Percentiles rank a stretch among this genome's conserved stretches.
Evolutionary conservation across 345 rosid species (phyloP).

Genomic region (Tarenaya hassleriana): DNA sequence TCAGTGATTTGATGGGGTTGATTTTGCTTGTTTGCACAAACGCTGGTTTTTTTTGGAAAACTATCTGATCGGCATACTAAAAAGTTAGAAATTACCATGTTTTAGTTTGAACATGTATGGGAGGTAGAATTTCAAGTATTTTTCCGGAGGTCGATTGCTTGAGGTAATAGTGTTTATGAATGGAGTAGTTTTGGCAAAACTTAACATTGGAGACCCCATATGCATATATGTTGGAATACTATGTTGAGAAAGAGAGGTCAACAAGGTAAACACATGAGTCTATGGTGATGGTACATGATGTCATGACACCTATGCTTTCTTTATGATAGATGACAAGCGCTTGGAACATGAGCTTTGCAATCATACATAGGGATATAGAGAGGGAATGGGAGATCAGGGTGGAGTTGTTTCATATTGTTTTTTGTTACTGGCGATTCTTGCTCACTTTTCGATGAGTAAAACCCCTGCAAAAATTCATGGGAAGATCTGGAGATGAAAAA

Average conservation of each 20-base stretch:
- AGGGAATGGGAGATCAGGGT: slow-evolving; percentile 87
- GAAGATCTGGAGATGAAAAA: slow-evolving; percentile 52
- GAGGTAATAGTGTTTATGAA: not conserved
- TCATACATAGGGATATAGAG: slow-evolving; percentile 83
- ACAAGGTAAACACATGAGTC: slow-evolving; percentile 53
- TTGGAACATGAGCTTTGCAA: slow-evolving; percentile 93
- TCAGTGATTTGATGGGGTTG: not conserved
- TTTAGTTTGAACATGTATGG: too few relatives aligned
- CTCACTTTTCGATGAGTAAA: slow-evolving; percentile 55
- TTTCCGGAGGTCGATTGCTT: not conserved
- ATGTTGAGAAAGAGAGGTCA: slow-evolving; percentile 32
- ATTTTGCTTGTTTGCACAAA: not conserved
- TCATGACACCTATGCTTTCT: slow-evolving; percentile 93
- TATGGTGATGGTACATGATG: slow-evolving; percentile 51
- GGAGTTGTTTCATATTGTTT: slow-evolving; percentile 55
- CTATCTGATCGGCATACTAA: not conserved
- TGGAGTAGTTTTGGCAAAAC: not conserved
- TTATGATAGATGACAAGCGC: slow-evolving; percentile 96
- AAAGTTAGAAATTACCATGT: not conserved
- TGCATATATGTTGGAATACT: slow-evolving; percentile 3
- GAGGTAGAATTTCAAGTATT: not conserved
- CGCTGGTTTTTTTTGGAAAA: not conserved
- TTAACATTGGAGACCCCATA: not conserved
- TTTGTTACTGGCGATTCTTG: slow-evolving; percentile 65
- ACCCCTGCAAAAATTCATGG: slow-evolving; percentile 48